phyloP scores from a whole-genome alignment of 352 stramenopile species.

The Phytophthora pistaciae region DNA sequence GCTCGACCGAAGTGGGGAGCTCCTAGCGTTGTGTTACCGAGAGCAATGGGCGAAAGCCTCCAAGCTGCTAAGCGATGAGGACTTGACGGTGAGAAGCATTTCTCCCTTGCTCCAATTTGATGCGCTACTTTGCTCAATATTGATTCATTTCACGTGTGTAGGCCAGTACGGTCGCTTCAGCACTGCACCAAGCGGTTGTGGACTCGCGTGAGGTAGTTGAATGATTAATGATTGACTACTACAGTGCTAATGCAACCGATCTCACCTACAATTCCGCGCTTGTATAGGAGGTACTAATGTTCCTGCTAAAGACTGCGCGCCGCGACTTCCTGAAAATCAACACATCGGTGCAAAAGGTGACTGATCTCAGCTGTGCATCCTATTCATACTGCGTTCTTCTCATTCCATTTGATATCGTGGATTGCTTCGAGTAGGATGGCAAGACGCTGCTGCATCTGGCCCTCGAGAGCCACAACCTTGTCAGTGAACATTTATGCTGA shows the following conservation, averaged over 20 bases:
- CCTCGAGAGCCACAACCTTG: slow-evolving; percentile 28
- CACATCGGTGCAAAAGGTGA: slow-evolving; percentile 34
- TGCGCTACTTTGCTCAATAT: background rate
- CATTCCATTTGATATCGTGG: background rate
- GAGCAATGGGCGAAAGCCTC: slow-evolving; percentile 45
- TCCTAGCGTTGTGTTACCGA: slow-evolving; percentile 48
- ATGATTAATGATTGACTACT: background rate
- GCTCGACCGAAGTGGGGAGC: slow-evolving; percentile 45
- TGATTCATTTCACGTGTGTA: background rate
- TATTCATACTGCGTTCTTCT: no score
- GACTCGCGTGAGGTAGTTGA: slow-evolving; percentile 28
- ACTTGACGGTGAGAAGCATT: slow-evolving; percentile 20
- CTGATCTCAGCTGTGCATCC: background rate
- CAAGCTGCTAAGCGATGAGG: slow-evolving; percentile 16
- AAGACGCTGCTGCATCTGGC: slow-evolving; percentile 36
- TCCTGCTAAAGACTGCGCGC: slow-evolving; percentile 18
- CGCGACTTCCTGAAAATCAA: slow-evolving; percentile 28
- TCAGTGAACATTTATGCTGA: slow-evolving; percentile 5
- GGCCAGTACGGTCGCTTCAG: slow-evolving; percentile 30
- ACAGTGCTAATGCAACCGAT: background rate
- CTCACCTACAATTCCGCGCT: background rate
- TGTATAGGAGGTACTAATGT: slow-evolving; percentile 26
- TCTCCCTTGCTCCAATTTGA: background rate
- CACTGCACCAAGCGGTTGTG: slow-evolving; percentile 37
- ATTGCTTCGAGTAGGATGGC: slow-evolving; percentile 20